Evolutionary conservation across 257 asterid genomes (phyloP), one percentile per base, ranked within the genome.

Genomic region (Rauvolfia tetraphylla): DNA sequence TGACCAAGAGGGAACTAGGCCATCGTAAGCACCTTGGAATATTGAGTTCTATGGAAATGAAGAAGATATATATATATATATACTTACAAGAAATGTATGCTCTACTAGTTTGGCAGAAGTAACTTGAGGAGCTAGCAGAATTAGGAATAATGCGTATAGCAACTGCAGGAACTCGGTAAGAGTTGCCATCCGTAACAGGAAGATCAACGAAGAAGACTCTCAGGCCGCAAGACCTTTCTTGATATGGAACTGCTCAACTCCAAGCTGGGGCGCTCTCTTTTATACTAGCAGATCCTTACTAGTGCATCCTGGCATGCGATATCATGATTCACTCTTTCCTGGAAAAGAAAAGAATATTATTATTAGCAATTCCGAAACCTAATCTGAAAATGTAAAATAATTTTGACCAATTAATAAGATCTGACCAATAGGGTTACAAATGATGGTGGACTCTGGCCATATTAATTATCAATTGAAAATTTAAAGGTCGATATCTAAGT

Each of bases 71-170:
- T n/a, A n/a, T n/a, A n/a, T n/a, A 25, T 2, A 2, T 11, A 9
- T 25, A 39, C 62, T 27, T 71, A 49, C 75, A 46, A 27, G 27
- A 71, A 71, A 71, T 49, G 75, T 71, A 7, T 49, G 59, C 63
- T 71, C 75, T 14, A 71, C 75, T 46, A 48, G 38, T 71, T 13
- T 46, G 10, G 75, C 75, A 29, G 63, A 71, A 49, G 48, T 36
- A 71, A 48, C 41, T 13, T 18, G 38, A 36, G 75, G 15, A 48
- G 42, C 15, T 20, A 49, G 59, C 57, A 71, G 63, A 49, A 49
- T 36, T 0, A 71, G 18, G 17, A 54, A 0, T 31, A 27, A 51
- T 29, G 41, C 22, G 46, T 25, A 17, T 33, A 41, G 25, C 27
- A 71, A 48, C 31, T 18, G 46, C 71, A 34, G 46, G 71, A 65